These are phyloP conservation scores for Tinospora cordifolia DNA, from an alignment of 164 flowering plant species.

Conservation along the genomic window DNA sequence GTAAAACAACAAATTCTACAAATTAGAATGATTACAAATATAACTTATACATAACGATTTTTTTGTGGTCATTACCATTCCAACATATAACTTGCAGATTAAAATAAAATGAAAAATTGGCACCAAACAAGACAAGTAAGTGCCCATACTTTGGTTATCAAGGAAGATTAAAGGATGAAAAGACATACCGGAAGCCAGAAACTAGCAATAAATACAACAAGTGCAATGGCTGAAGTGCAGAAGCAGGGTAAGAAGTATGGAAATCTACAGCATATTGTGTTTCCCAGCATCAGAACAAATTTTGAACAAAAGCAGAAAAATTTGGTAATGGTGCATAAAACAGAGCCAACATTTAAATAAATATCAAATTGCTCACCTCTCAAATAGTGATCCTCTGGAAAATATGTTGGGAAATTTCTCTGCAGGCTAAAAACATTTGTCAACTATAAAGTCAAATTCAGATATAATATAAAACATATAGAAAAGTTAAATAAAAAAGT, in stretches of 20 bases:
- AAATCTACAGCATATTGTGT: constrained; percentile 35
- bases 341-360: not conserved
- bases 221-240: constrained; percentile 35
- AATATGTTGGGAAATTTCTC: constrained; percentile 50
- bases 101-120: too few species aligned
- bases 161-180: too few species aligned
- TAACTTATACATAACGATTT: too few species aligned
- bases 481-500: too few species aligned
- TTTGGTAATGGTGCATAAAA: not conserved
- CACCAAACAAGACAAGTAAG: too few species aligned
- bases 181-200: constrained; percentile 50
- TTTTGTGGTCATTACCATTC: too few species aligned
- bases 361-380: constrained; percentile 27
- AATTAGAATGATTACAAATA: too few species aligned
- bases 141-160: too few species aligned
- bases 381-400: constrained; percentile 41
- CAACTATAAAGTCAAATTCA: too few species aligned
- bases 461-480: too few species aligned
- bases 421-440: constrained; percentile 47
- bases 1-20: too few species aligned
- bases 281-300: not conserved
- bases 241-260: constrained; percentile 68
- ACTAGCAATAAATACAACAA: constrained; percentile 24
- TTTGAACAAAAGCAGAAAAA: not conserved
- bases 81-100: too few species aligned